Evolutionary conservation across 257 asterid species (phyloP).

Genomic region (Marsdenia floribunda): DNA sequence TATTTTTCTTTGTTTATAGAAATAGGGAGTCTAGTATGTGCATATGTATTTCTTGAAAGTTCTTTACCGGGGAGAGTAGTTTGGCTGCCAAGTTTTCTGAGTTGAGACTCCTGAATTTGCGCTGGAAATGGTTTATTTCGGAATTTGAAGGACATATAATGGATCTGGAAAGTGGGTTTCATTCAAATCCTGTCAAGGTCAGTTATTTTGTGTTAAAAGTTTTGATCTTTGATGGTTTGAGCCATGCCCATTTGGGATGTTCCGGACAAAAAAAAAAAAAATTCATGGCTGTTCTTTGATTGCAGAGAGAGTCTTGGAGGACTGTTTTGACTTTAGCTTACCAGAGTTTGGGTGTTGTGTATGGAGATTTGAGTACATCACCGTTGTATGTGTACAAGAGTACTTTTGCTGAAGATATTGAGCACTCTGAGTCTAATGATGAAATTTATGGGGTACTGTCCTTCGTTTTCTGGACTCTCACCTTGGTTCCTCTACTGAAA

Average conservation of each 20-base stretch:
- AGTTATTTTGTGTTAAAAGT: conserved; percentile 20
- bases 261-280: background rate
- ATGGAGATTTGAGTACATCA: conserved; percentile 91
- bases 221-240: conserved; percentile 12
- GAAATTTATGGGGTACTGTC: conserved; percentile 83
- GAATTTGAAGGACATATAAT: conserved; percentile 37
- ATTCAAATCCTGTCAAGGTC: conserved; percentile 61
- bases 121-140: conserved; percentile 35
- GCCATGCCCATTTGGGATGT: conserved; percentile 7
- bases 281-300: conserved; percentile 16
- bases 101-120: conserved; percentile 31
- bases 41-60: conserved; percentile 17
- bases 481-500: conserved; percentile 69
- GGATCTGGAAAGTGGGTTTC: conserved; percentile 70
- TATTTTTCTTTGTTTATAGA: conserved; percentile 16
- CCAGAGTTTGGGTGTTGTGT: conserved; percentile 89
- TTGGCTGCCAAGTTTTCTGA: conserved; percentile 25
- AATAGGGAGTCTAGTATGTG: conserved; percentile 1
- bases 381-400: conserved; percentile 83
- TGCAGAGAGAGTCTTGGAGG: conserved; percentile 88
- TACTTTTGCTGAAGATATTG: conserved; percentile 82
- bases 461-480: conserved; percentile 80
- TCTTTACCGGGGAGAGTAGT: conserved; percentile 33
- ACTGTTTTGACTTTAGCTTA: conserved; percentile 73
- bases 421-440: conserved; percentile 70